Evolutionary conservation across 78 protist species (phyloP).

Genomic region (Dictyostelium brefeldianum): DNA sequence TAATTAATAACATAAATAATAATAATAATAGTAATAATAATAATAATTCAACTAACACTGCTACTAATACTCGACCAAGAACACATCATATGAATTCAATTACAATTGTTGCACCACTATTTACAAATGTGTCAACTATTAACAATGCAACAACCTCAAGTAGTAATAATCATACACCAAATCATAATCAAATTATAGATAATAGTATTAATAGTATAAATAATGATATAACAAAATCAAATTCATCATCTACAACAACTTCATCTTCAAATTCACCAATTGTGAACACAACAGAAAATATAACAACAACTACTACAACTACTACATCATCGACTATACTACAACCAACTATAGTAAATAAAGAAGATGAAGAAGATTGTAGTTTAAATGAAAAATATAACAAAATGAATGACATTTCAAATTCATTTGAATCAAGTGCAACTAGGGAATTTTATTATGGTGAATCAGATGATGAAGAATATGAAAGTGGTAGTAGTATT

Average conservation of each 20-base stretch:
- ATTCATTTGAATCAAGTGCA: background rate
- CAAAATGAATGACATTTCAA: constrained; percentile 14
- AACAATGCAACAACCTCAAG: background rate
- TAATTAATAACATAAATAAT: background rate
- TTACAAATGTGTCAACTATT: background rate
- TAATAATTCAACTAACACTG: background rate
- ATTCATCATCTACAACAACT: background rate
- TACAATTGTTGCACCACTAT: background rate
- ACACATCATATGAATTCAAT: constrained; percentile 12
- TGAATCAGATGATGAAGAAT: background rate
- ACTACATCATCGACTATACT: background rate
- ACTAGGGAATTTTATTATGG: background rate
- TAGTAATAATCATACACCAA: background rate
- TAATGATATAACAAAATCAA: background rate
- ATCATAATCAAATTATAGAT: background rate
- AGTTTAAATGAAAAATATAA: background rate
- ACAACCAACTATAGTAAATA: background rate
- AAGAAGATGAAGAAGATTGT: background rate
- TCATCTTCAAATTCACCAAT: too few species aligned
- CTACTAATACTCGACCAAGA: background rate
- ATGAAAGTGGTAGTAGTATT: background rate
- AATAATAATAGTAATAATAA: too few species aligned
- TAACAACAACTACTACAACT: background rate
- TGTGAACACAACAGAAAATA: background rate
- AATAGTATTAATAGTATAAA: background rate